Conservation (phyloP, 2,329 filamentous ascomycete species). For the Fusarium sp. region DNA sequence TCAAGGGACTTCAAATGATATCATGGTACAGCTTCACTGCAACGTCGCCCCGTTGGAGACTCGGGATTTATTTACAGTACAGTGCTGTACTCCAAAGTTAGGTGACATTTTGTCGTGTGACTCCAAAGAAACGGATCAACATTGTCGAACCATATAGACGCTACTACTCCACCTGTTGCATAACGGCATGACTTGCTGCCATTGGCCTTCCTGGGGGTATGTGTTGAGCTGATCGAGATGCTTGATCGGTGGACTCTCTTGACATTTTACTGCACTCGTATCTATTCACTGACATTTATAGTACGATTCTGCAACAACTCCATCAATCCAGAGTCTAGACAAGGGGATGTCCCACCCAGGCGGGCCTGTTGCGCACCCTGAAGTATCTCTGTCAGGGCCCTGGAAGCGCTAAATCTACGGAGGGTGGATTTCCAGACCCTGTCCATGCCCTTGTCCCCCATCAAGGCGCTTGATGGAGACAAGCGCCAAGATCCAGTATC, state of each 20-base stretch:
- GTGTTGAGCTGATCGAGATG: constrained; percentile 6
- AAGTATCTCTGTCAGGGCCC: constrained; percentile 42
- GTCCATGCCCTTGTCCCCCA: constrained; percentile 35
- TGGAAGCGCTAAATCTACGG: constrained; percentile 42
- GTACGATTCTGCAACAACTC: constrained; percentile 34
- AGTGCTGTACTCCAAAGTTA: constrained; percentile 16
- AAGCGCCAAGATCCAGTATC: constrained; percentile 33
- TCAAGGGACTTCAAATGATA: constrained; percentile 46
- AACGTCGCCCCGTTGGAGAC: constrained; percentile 37
- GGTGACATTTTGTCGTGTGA: constrained; percentile 45
- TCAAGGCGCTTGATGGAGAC: constrained; percentile 39
- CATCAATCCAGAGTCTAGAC: constrained; percentile 30
- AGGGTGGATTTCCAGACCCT: constrained; percentile 35
- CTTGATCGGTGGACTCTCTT: constrained; percentile 9
- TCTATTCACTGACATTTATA: constrained; percentile 32
- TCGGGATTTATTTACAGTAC: constrained; percentile 18
- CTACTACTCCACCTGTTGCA: constrained; percentile 36
- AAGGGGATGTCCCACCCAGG: constrained; percentile 36
- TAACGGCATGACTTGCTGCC: constrained; percentile 9
- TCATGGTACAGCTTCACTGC: constrained; percentile 47
- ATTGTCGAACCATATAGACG: constrained; percentile 44
- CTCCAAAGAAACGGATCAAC: constrained; percentile 41
- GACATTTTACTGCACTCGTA: constrained; percentile 17
- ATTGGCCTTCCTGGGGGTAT: constrained; percentile 2
- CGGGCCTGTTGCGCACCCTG: constrained; percentile 41